Base-by-base conservation (phyloP, 2,329 filamentous ascomycete genomes). In the Stromatinia cepivora region DNA sequence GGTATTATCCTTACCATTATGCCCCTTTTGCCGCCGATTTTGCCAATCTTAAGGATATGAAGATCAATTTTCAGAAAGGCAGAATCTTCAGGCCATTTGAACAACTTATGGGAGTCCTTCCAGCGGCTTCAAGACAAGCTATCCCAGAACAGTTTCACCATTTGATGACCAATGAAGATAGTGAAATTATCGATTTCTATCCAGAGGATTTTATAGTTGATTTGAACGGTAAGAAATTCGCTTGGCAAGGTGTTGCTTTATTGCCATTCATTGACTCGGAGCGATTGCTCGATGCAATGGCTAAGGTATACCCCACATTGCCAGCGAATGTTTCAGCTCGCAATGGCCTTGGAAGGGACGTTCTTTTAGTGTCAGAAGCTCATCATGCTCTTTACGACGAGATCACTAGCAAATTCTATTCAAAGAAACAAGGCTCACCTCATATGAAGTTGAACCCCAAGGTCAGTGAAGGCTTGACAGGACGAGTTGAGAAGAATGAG, bases 1-100 rank as follows among this genome's bases (percentile, higher is more conserved):
- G 95, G 95, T 99, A 95, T 79, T 99, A 97, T 78, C 95, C 95
- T 0, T 97, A 98, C 77, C 95, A 99, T 79, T 99, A 99, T 78
- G 96, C 95, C 1, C 95, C 96, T 4, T 99, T 99, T 78, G 95
- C 95, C 3, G 92, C 93, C 66, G 95, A 99, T 79, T 99, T 99
- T 79, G 90, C 91, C 70, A 90, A 94, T 69, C 84, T 99, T 58
- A 87, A 85, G 66, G 89, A 93, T 74, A 88, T 97, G 84, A 85
- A 91, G 45, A 87, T 97, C 73, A 83, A 86, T 25, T 99, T 99
- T 75, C 86, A 92, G 70, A 92, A 94, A 79, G 94, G 94, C 15
- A 88, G 85, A 62, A 92, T 93, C 5, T 97, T 97, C 75, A 91
- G 85, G 74, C 96, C 95, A 0, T 99, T 97, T 78, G 95, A 99